Base-by-base conservation (phyloP, 139 green algal genomes). In the Chlorella sp. region DNA sequence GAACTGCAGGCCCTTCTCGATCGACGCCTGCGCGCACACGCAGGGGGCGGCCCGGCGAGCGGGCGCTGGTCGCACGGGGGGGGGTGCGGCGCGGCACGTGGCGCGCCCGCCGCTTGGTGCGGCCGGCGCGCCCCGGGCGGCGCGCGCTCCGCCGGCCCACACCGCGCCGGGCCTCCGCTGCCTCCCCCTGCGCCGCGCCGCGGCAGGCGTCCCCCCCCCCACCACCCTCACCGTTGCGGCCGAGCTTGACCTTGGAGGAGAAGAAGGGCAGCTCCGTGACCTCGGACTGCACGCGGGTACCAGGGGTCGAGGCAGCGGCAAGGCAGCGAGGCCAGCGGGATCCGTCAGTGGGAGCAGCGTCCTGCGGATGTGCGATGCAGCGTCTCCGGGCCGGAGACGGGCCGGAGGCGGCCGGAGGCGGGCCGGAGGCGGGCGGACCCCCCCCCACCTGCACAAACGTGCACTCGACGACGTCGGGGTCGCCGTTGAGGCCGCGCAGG, bases 401-500 rank as follows among this genome's bases (percentile, higher is more conserved):
- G n/a, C n/a, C n/a, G n/a, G n/a, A n/a, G n/a, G n/a, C n/a, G n/a
- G n/a, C n/a, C n/a, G n/a, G n/a, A n/a, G n/a, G n/a, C n/a, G n/a
- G n/a, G n/a, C n/a, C n/a, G n/a, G n/a, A n/a, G n/a, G n/a, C n/a
- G n/a, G n/a, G n/a, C n/a, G n/a, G n/a, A n/a, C n/a, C n/a, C n/a
- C n/a, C n/a, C n/a, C n/a, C n/a, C n/a, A n/a, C n/a, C n/a, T n/a
- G n/a, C n/a, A n/a, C n/a, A n/a, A n/a, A n/a, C n/a, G n/a, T n/a
- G 33, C 38, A 91, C 84, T 87, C 85, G 40, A 87, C 77, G 7
- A 91, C 80, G 64, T 90, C 83, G 5, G 77, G 46, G 71, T 92
- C 87, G 74, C 95, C 96, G 78, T 95, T 96, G 33, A 99, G 83
- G 75, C 93, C 96, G 33, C 94, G 87, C 80, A 99, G 88, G 83